Evolutionary conservation across 2,329 filamentous ascomycete genomes (phyloP).

Genomic region (Paramyrothecium sp.): DNA sequence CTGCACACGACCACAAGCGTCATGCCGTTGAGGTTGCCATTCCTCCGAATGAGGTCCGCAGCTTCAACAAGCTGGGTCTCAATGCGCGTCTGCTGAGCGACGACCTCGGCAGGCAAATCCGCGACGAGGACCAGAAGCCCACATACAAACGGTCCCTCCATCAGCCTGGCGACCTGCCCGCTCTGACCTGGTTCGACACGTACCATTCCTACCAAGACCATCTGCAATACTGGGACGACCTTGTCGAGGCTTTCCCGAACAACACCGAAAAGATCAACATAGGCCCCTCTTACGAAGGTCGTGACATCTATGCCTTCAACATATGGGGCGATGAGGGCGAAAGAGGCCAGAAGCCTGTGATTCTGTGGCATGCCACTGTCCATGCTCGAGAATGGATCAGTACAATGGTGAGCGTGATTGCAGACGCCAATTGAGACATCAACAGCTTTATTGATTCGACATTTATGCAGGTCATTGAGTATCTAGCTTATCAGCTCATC

Average conservation of each 20-base stretch:
- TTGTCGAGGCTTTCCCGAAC: constrained; percentile 41
- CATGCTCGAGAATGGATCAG: constrained; percentile 56
- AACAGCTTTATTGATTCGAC: too few relatives aligned
- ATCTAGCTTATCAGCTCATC: constrained; percentile 44
- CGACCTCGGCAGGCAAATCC: constrained; percentile 24
- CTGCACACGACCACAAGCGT: constrained; percentile 18
- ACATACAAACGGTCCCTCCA: constrained; percentile 13
- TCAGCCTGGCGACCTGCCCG: constrained; percentile 27
- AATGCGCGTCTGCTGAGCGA: constrained; percentile 21
- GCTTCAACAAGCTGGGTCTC: constrained; percentile 22
- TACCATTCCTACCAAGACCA: constrained; percentile 56
- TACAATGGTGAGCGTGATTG: constrained; percentile 32
- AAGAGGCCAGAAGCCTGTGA: constrained; percentile 39
- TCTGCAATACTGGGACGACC: constrained; percentile 42
- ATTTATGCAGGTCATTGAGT: constrained; percentile 41
- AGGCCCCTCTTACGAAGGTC: constrained; percentile 42
- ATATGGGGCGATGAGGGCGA: constrained; percentile 42
- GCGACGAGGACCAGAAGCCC: constrained; percentile 21
- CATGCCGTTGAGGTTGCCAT: constrained; percentile 29
- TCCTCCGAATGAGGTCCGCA: constrained; percentile 20
- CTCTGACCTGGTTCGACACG: constrained; percentile 46
- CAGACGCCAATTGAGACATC: background rate
- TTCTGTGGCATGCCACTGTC: constrained; percentile 51
- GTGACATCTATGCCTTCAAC: constrained; percentile 57
- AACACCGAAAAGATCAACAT: constrained; percentile 46